phyloP scores from a whole-genome alignment of 495 filamentous ascomycete species.

The Hypoxylon rickii region DNA sequence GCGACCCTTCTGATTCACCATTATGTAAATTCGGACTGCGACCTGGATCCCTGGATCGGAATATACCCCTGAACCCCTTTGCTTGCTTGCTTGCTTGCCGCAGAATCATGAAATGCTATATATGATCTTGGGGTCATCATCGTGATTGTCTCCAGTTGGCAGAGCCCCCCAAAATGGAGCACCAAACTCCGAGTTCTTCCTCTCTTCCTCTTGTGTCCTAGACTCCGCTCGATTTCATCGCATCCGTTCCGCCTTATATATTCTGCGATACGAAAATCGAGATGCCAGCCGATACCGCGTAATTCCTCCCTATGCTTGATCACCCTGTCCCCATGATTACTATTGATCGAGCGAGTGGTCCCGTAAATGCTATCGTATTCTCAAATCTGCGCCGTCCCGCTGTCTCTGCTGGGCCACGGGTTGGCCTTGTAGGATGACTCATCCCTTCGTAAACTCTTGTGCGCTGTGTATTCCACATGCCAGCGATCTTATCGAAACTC shows the following conservation, averaged over 20 bases:
- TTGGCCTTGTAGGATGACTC: constrained; percentile 11
- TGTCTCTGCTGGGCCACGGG: background rate
- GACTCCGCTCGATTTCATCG: constrained; percentile 7
- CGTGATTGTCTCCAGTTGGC: constrained; percentile 1
- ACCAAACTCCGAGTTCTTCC: background rate
- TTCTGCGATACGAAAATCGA: constrained; percentile 4
- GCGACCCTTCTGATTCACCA: constrained; percentile 19
- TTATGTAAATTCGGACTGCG: constrained; percentile 38
- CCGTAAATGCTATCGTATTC: background rate
- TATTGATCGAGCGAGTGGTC: constrained; percentile 6
- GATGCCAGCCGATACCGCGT: constrained; percentile 3
- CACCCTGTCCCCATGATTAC: constrained; percentile 12
- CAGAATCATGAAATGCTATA: constrained; percentile 27
- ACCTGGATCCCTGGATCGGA: constrained; percentile 20
- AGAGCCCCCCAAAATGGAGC: constrained; percentile 4
- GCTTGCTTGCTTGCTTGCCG: constrained; percentile 3
- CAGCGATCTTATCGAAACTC: constrained; percentile 78
- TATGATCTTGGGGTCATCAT: constrained; percentile 21
- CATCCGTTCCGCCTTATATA: background rate
- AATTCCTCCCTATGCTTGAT: background rate
- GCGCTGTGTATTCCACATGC: background rate
- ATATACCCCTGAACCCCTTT: constrained; percentile 31
- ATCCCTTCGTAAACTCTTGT: constrained; percentile 1
- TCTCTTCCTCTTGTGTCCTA: background rate
- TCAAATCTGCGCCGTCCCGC: background rate